A percentile compares a stretch with the other conserved stretches of the same genome.
Conservation (phyloP, 192 early-diverging fungal genomes). For the Paraglomus brasilianum region DNA sequence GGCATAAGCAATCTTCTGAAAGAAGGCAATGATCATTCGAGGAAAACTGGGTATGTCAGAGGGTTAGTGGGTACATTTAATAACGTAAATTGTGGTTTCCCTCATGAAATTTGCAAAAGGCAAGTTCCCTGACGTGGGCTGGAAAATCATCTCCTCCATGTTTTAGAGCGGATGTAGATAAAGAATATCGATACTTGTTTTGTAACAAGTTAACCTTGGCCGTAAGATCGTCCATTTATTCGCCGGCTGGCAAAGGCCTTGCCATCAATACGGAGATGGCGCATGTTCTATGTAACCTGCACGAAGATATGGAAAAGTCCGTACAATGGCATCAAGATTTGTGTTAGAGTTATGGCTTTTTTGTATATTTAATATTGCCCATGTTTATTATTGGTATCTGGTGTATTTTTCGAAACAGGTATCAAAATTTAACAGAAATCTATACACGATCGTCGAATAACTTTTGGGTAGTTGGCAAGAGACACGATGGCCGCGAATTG, state of each 20-base stretch:
- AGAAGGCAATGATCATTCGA: conserved; percentile 16
- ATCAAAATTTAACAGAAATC: conserved; percentile 48
- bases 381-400: not conserved
- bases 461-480: conserved; percentile 56
- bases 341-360: not conserved
- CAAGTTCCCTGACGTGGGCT: too few species aligned
- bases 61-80: too few species aligned
- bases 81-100: too few species aligned
- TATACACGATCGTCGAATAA: conserved; percentile 53
- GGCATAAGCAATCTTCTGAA: conserved; percentile 7
- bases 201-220: conserved; percentile 53
- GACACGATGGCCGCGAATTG: conserved; percentile 49
- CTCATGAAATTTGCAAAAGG: too few species aligned
- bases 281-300: conserved; percentile 50
- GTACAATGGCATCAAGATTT: not conserved
- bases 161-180: conserved; percentile 29
- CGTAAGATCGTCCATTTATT: conserved; percentile 47
- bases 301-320: conserved; percentile 53
- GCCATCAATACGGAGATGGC: conserved; percentile 49
- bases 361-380: not conserved
- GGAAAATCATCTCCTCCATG: too few species aligned
- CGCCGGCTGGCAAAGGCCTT: conserved; percentile 34
- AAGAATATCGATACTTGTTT: conserved; percentile 47
- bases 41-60: conserved; percentile 30
- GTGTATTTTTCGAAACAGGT: conserved; percentile 11